These are phyloP conservation scores for Usnea hakonensis DNA, from an alignment of 495 filamentous ascomycete genomes.

Conservation along the genomic window DNA sequence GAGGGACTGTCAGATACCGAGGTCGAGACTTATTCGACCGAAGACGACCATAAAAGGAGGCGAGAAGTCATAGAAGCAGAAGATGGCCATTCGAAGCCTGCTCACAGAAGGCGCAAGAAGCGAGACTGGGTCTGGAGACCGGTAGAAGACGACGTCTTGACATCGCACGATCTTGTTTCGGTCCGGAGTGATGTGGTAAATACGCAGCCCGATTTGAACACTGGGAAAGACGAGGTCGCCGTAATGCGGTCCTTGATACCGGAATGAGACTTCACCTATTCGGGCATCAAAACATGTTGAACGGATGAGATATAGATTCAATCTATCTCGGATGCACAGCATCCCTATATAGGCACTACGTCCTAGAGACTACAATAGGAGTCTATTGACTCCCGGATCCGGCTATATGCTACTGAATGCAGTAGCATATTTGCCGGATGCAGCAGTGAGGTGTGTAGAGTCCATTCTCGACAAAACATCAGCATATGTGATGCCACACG, in stretches of 20 bases:
- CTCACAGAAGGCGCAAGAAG: slow-evolving; percentile 15
- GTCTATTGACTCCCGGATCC: no score
- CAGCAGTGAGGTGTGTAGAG: no score
- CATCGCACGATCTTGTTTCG: not conserved
- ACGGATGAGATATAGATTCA: no score
- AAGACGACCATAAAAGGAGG: slow-evolving; percentile 8
- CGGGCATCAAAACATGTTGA: not conserved
- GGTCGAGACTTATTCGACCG: not conserved
- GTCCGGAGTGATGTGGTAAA: not conserved
- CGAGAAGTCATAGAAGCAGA: slow-evolving; percentile 17
- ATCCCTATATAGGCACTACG: no score
- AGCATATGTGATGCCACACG: not conserved
- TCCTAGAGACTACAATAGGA: no score
- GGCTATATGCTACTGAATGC: no score
- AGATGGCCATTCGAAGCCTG: slow-evolving; percentile 15
- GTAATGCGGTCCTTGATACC: not conserved
- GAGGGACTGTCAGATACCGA: slow-evolving; percentile 14
- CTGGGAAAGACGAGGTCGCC: not conserved
- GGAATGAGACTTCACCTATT: not conserved
- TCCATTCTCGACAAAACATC: no score
- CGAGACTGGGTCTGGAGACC: slow-evolving; percentile 26
- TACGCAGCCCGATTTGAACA: not conserved
- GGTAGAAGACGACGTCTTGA: slow-evolving; percentile 21
- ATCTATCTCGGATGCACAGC: no score
- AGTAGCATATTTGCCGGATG: no score